Percentiles rank a stretch among this genome's conserved stretches.
These are phyloP conservation scores for Pelargonium fulgidum DNA, from an alignment of 441 rosid genomes.

Conservation along the genomic window DNA sequence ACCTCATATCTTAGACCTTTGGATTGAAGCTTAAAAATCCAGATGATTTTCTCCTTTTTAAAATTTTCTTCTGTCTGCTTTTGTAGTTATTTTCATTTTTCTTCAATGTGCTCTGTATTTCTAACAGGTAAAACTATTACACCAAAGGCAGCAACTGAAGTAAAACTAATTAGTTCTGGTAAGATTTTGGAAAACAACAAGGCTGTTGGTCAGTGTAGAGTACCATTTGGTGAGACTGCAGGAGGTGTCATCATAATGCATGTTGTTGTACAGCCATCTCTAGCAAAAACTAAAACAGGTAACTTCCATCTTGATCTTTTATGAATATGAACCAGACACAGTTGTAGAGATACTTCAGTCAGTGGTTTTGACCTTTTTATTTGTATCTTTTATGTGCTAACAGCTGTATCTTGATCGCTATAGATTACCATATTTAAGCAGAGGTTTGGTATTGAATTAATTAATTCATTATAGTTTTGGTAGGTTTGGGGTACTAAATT, in stretches of 20 bases:
- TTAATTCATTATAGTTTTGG: background rate
- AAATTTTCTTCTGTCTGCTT: background rate
- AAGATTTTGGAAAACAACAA: slow-evolving; percentile 77
- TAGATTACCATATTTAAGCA: background rate
- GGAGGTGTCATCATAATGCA: slow-evolving; percentile 59
- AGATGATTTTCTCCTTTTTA: background rate
- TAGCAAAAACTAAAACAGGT: slow-evolving; percentile 65
- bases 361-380: too few relatives aligned
- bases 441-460: background rate
- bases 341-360: too few relatives aligned
- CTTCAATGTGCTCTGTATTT: background rate
- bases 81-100: slow-evolving; percentile 2
- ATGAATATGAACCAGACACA: background rate
- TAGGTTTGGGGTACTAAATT: background rate
- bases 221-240: slow-evolving; percentile 56
- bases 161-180: slow-evolving; percentile 79
- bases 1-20: too few relatives aligned
- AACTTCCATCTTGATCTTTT: slow-evolving; percentile 9
- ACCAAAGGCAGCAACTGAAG: slow-evolving; percentile 72
- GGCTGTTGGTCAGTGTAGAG: slow-evolving; percentile 79
- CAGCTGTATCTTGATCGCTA: background rate
- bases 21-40: too few relatives aligned
- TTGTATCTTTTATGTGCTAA: too few relatives aligned
- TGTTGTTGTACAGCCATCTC: slow-evolving; percentile 82
- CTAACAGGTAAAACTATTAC: slow-evolving; percentile 57